phyloP scores from a whole-genome alignment of 495 filamentous ascomycete species.

The Talaromyces adpressus region DNA sequence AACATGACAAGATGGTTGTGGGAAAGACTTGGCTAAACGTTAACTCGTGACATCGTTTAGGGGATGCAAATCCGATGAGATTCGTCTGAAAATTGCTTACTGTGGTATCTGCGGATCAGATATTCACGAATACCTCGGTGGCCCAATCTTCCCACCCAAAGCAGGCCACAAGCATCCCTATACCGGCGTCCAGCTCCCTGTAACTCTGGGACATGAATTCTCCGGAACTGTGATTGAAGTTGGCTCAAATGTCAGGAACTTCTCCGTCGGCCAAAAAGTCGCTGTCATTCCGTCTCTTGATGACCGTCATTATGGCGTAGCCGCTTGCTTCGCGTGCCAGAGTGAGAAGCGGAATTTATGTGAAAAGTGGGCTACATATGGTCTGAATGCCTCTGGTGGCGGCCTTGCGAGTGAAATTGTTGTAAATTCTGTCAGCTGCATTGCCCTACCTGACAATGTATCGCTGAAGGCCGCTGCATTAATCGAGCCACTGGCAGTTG shows the following conservation, averaged over 20 bases:
- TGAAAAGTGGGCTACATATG: neutral
- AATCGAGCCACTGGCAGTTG: slow-evolving; percentile 56
- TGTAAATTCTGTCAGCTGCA: slow-evolving; percentile 17
- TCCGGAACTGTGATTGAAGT: slow-evolving; percentile 18
- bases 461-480: neutral
- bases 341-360: neutral
- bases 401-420: slow-evolving; percentile 45
- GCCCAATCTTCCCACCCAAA: slow-evolving; percentile 29
- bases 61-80: slow-evolving; percentile 9
- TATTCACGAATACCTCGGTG: slow-evolving; percentile 43
- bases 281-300: neutral
- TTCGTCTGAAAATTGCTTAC: slow-evolving; percentile 25
- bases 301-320: neutral
- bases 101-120: slow-evolving; percentile 22
- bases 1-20: neutral
- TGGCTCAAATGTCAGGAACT: neutral
- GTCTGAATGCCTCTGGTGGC: slow-evolving; percentile 33
- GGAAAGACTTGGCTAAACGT: neutral
- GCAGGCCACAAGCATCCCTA: slow-evolving; percentile 37
- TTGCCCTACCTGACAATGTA: no score
- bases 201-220: slow-evolving; percentile 49
- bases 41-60: neutral
- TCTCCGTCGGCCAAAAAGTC: neutral
- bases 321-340: neutral
- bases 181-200: slow-evolving; percentile 37